These are phyloP conservation scores for Rhypophila decipiens DNA, from an alignment of 495 filamentous ascomycete genomes.

Conservation along the genomic window DNA sequence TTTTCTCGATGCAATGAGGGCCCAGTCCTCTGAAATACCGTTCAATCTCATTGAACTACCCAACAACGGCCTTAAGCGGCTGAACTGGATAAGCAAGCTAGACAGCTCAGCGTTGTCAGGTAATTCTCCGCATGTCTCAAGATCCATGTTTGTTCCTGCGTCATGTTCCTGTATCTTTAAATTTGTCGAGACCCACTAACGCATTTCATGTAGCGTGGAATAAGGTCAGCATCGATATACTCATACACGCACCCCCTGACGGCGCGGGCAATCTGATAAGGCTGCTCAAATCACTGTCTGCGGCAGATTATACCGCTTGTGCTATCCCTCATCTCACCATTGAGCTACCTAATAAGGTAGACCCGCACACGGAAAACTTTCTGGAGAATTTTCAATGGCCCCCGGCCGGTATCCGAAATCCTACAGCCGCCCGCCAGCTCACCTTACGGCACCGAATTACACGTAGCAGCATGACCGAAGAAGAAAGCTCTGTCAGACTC, in stretches of 20 bases:
- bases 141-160: no score
- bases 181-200: no score
- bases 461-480: constrained; percentile 43
- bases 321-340: constrained; percentile 65
- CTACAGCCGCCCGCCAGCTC: constrained; percentile 41
- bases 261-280: constrained; percentile 66
- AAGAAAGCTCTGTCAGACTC: constrained; percentile 62
- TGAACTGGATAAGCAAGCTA: constrained; percentile 71
- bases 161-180: no score
- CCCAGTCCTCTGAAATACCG: constrained; percentile 33
- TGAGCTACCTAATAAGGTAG: constrained; percentile 65
- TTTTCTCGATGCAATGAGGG: constrained; percentile 49
- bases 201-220: constrained; percentile 80
- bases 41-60: constrained; percentile 64
- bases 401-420: constrained; percentile 33
- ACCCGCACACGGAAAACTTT: constrained; percentile 53
- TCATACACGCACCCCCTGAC: constrained; percentile 63
- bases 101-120: constrained; percentile 64
- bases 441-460: constrained; percentile 67
- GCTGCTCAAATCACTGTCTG: constrained; percentile 63
- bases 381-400: constrained; percentile 61
- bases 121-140: constrained; percentile 30
- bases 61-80: constrained; percentile 43
- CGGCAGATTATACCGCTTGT: constrained; percentile 65
- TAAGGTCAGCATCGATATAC: constrained; percentile 62